Conservation (phyloP, 2,329 filamentous ascomycete genomes). For the Talaromyces sp. region DNA sequence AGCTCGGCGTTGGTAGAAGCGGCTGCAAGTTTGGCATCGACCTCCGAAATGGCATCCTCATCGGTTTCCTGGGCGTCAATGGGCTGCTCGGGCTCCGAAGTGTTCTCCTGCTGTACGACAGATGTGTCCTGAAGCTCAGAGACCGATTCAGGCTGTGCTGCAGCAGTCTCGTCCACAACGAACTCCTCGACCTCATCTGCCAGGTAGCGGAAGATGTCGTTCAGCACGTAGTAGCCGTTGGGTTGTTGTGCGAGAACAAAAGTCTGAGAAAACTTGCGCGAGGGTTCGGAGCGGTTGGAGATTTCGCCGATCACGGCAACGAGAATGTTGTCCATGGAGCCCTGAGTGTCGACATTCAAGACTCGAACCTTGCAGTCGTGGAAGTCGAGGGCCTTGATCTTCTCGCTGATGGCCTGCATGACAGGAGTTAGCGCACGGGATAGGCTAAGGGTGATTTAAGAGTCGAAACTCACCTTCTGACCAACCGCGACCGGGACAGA, state of each 20-base stretch:
- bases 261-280: slow-evolving; percentile 95
- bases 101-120: slow-evolving; percentile 29
- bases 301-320: slow-evolving; percentile 98
- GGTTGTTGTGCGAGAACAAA: slow-evolving; percentile 95
- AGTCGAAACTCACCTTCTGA: slow-evolving; percentile 61
- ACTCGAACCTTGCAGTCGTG: slow-evolving; percentile 98
- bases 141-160: slow-evolving; percentile 18
- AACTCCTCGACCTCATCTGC: slow-evolving; percentile 66
- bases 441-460: neutral
- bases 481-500: slow-evolving; percentile 80
- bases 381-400: slow-evolving; percentile 87
- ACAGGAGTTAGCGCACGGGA: slow-evolving; percentile 13
- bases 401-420: slow-evolving; percentile 78
- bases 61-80: slow-evolving; percentile 31
- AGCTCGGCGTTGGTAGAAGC: slow-evolving; percentile 42
- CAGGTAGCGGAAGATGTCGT: slow-evolving; percentile 95
- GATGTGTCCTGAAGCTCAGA: slow-evolving; percentile 22
- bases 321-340: slow-evolving; percentile 86
- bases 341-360: slow-evolving; percentile 94
- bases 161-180: slow-evolving; percentile 35
- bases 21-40: slow-evolving; percentile 70
- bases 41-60: slow-evolving; percentile 45
- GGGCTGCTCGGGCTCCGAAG: slow-evolving; percentile 35
- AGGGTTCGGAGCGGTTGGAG: slow-evolving; percentile 84
- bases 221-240: slow-evolving; percentile 95